A percentile compares a stretch with the other conserved stretches of the same genome.
phyloP scores from a whole-genome alignment of 2,329 filamentous ascomycete species.

The Fusarium xyrophilum region DNA sequence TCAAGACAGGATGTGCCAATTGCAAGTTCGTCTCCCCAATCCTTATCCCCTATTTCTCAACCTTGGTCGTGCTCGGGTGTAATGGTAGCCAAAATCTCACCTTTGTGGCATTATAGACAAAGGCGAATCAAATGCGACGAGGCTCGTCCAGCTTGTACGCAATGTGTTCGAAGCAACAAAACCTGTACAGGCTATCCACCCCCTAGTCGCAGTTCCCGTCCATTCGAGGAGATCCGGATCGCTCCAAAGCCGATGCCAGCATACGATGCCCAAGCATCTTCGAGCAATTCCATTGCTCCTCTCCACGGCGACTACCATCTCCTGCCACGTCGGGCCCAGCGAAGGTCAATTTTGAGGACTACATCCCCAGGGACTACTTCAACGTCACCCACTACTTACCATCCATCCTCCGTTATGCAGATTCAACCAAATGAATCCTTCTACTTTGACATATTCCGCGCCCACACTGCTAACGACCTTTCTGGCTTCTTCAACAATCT shows the following conservation, averaged over 20 bases:
- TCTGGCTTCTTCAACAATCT: slow-evolving; percentile 71
- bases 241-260: slow-evolving; percentile 54
- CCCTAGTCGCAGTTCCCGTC: slow-evolving; percentile 56
- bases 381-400: slow-evolving; percentile 47
- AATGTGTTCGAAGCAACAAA: slow-evolving; percentile 66
- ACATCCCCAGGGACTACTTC: slow-evolving; percentile 38
- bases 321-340: slow-evolving; percentile 44
- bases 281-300: slow-evolving; percentile 14
- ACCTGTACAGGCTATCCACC: slow-evolving; percentile 68
- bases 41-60: background rate
- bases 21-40: slow-evolving; percentile 65
- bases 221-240: slow-evolving; percentile 57
- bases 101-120: slow-evolving; percentile 50
- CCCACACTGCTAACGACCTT: slow-evolving; percentile 66
- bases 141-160: slow-evolving; percentile 64
- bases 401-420: slow-evolving; percentile 54
- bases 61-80: slow-evolving; percentile 10
- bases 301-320: slow-evolving; percentile 40
- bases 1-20: slow-evolving; percentile 70
- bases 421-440: slow-evolving; percentile 60
- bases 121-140: slow-evolving; percentile 73
- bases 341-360: slow-evolving; percentile 28
- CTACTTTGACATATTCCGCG: slow-evolving; percentile 69
- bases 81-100: slow-evolving; percentile 30
- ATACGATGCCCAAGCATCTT: slow-evolving; percentile 30